These are phyloP conservation scores for Talaromyces sp. DNA, from an alignment of 2,329 filamentous ascomycete genomes.

Conservation along the genomic window DNA sequence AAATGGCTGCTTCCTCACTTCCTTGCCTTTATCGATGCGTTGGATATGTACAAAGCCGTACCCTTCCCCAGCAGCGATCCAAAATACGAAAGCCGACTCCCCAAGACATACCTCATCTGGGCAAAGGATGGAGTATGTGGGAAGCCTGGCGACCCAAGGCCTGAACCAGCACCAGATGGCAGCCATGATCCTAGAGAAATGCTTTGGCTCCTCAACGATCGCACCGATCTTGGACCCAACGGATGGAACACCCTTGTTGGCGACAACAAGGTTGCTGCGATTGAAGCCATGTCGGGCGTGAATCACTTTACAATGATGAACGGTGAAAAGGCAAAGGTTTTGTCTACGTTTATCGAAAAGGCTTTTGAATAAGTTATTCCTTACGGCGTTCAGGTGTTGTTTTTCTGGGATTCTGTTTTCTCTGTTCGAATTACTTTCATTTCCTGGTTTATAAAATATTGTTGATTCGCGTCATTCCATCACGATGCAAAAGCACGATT, in stretches of 20 bases:
- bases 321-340: conserved; percentile 6
- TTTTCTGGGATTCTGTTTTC: not conserved
- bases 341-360: conserved; percentile 12
- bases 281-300: conserved; percentile 27
- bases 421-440: not conserved
- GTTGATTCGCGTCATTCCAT: not conserved
- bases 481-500: not conserved
- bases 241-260: conserved; percentile 44
- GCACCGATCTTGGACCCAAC: conserved; percentile 43
- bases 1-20: conserved; percentile 50
- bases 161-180: conserved; percentile 33
- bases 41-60: conserved; percentile 40
- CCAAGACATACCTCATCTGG: conserved; percentile 43
- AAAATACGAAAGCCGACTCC: conserved; percentile 28
- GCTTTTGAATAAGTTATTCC: conserved; percentile 1
- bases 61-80: conserved; percentile 26
- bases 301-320: conserved; percentile 29
- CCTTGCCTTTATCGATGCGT: conserved; percentile 43
- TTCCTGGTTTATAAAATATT: not conserved
- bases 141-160: conserved; percentile 35
- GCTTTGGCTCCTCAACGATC: conserved; percentile 45
- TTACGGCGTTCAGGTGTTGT: not conserved
- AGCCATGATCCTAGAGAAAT: conserved; percentile 42
- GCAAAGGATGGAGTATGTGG: conserved; percentile 45
- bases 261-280: conserved; percentile 27